These are phyloP conservation scores for Cutaneotrichosporon sp. DNA, from an alignment of 1,284 basidiomycete genomes.

Conservation along the genomic window DNA sequence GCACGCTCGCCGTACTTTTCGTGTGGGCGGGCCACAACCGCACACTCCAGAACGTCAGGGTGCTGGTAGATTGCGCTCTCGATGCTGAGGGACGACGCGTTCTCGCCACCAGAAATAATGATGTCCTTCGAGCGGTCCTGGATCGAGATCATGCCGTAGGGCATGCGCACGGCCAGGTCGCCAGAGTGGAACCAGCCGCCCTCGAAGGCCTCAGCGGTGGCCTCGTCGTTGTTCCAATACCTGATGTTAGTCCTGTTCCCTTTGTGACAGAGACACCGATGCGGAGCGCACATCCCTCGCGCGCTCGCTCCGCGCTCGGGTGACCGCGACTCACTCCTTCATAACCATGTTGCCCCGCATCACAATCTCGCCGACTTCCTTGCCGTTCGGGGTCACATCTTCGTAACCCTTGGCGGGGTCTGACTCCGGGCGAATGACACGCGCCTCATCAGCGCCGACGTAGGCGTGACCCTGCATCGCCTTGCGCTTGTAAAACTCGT, in stretches of 20 bases:
- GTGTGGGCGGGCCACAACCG: constrained; percentile 69
- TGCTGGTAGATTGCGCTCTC: constrained; percentile 68
- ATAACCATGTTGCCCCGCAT: constrained; percentile 18
- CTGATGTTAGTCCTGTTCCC: too few species aligned
- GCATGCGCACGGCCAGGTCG: constrained; percentile 74
- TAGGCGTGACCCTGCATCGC: constrained; percentile 20
- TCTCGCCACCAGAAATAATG: constrained; percentile 85
- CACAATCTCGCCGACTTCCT: constrained; percentile 21
- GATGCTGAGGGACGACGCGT: constrained; percentile 77
- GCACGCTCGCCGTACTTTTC: constrained; percentile 67
- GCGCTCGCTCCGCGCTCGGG: too few species aligned
- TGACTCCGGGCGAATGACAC: constrained; percentile 14
- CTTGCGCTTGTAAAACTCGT: constrained; percentile 21
- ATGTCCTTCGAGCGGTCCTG: constrained; percentile 57
- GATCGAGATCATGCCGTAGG: constrained; percentile 68
- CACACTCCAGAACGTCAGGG: constrained; percentile 63
- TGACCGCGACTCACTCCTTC: constrained; percentile 43
- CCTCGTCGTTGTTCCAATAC: constrained; percentile 71
- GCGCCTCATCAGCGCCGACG: constrained; percentile 15
- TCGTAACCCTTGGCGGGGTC: constrained; percentile 10
- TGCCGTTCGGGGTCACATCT: constrained; percentile 16
- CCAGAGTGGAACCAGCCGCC: constrained; percentile 78
- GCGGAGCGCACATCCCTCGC: too few species aligned
- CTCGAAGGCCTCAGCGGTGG: constrained; percentile 63
- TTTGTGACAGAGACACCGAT: too few species aligned